Evolutionary conservation across 768 basidiomycete genomes (phyloP).

Genomic region (Podaxis mareebaensis): DNA sequence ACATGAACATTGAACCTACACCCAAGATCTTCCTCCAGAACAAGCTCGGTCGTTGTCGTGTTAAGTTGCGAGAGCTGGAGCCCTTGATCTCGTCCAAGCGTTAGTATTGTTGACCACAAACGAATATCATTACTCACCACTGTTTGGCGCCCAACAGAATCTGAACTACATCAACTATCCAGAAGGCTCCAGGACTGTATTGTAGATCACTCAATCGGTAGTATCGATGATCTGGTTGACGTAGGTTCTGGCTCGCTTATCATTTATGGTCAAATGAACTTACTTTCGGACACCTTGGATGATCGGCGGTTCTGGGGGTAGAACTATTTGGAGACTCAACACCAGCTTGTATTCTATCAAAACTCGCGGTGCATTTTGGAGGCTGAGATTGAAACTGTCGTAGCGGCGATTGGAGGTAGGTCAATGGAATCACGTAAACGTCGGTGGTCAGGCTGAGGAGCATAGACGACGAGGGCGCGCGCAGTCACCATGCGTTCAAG

Average conservation of each 20-base stretch:
- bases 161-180: constrained; percentile 52
- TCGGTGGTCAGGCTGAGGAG: constrained; percentile 1
- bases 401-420: constrained; percentile 63
- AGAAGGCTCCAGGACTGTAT: constrained; percentile 48
- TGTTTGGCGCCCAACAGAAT: constrained; percentile 16
- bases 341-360: constrained; percentile 54
- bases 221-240: constrained; percentile 58
- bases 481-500: constrained; percentile 78
- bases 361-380: constrained; percentile 59
- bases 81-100: constrained; percentile 62
- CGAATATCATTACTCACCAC: constrained; percentile 4
- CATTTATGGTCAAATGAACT: constrained; percentile 4
- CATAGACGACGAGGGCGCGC: constrained; percentile 72
- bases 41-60: constrained; percentile 58
- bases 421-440: constrained; percentile 8
- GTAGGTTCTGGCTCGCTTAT: constrained; percentile 34
- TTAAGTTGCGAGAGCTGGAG: constrained; percentile 64
- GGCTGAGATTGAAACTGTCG: constrained; percentile 66
- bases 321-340: constrained; percentile 64
- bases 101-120: constrained; percentile 31
- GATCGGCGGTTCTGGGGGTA: constrained; percentile 26
- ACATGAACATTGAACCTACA: constrained; percentile 63
- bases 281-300: neutral
- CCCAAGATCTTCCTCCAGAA: constrained; percentile 85
- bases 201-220: constrained; percentile 51